Evolutionary conservation across 495 filamentous ascomycete genomes (phyloP).

Genomic region (Immersiella caudata): DNA sequence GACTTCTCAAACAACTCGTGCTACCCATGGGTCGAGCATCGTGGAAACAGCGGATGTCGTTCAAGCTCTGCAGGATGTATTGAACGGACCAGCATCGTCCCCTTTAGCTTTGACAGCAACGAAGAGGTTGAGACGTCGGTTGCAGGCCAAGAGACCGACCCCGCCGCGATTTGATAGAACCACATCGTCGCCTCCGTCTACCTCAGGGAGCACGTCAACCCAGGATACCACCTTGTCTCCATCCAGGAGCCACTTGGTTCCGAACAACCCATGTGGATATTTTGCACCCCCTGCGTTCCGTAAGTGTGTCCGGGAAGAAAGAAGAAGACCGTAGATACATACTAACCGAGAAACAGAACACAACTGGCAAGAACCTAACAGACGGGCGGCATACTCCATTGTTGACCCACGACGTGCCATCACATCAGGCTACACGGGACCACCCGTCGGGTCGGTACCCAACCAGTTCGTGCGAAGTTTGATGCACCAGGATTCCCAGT

Average conservation of each 20-base stretch:
- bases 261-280: slow-evolving; percentile 28
- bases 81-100: background rate
- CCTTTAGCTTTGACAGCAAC: background rate
- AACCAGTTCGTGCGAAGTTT: background rate
- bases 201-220: background rate
- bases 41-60: background rate
- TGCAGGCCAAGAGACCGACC: background rate
- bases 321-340: background rate
- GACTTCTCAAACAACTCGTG: background rate
- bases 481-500: background rate
- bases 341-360: slow-evolving; percentile 5
- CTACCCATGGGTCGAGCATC: background rate
- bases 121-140: background rate
- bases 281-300: slow-evolving; percentile 26
- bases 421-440: slow-evolving; percentile 14
- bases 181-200: background rate
- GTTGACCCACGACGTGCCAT: slow-evolving; percentile 2
- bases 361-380: slow-evolving; percentile 27
- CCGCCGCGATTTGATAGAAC: background rate
- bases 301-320: slow-evolving; percentile 17
- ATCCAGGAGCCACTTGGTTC: slow-evolving; percentile 20
- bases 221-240: background rate
- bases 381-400: background rate
- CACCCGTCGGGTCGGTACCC: slow-evolving; percentile 22
- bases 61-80: background rate